Evolutionary conservation across 2,329 filamentous ascomycete genomes (phyloP), one percentile per base, ranked within the genome.

Genomic region (Chaetomium sp.): DNA sequence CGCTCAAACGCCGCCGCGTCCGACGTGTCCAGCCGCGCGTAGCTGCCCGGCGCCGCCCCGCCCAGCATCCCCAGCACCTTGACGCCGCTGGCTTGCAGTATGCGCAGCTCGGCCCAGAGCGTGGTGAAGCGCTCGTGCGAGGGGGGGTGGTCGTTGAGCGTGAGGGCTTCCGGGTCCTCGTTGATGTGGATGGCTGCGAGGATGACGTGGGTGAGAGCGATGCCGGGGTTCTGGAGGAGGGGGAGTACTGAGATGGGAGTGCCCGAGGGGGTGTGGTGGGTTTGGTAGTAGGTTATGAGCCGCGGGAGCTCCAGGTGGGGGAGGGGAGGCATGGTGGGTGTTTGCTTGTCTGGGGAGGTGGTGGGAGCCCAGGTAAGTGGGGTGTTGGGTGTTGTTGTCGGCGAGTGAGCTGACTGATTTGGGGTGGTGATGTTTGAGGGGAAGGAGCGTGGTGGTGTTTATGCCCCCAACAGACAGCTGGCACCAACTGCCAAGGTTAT

Each of bases 31-130:
- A 84, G 79, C 10, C 87, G 81, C 57, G 81, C 78, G 74, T 85
- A 94, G 23, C 83, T 87, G 12, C 91, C 91, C 72, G 85, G 85
- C 0, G 90, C 91, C 2, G 91, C 91, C 16, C 91, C 91, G 35
- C 91, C 91, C 0, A 95, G 81, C 90, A 95, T 92, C 56, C 87
- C 90, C 68, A 94, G 80, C n/a, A 94, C 85, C 72, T 88, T 89
- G 70, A 94, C 81, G 25, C 90, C 90, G 45, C 81, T 81, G 1
- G 84, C 85, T 75, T 93, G 89, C n/a, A 92, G 78, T 70, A 85
- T 80, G 31, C 83, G 82, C 19, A 91, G 82, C 74, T 94, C 91
- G 8, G 83, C 82, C 90, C 90, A 94, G 53, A 93, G 80, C 9
- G 84, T 83, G 21, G 81, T 75, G 74, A 87, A 92, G 65, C 87